Evolutionary conservation across 2,329 filamentous ascomycete species (phyloP).

Genomic region (Alternaria infectoria): DNA sequence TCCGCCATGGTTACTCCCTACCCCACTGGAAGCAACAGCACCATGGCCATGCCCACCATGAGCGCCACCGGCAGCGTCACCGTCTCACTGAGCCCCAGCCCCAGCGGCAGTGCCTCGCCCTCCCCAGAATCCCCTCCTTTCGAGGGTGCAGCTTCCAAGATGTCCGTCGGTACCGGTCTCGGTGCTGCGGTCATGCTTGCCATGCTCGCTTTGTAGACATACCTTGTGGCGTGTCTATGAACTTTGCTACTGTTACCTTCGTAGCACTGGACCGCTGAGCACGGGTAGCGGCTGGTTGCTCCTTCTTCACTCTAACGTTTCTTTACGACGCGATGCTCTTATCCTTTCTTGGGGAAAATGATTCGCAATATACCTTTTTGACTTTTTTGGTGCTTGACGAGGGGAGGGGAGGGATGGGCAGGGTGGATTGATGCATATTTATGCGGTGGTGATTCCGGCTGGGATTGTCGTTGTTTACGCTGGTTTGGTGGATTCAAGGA

Average conservation of each 20-base stretch:
- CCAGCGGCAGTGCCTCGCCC: constrained; percentile 12
- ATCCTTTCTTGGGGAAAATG: constrained; percentile 29
- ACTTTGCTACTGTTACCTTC: neutral
- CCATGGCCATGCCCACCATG: constrained; percentile 8
- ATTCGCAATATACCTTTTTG: constrained; percentile 27
- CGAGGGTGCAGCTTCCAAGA: constrained; percentile 39
- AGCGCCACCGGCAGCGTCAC: constrained; percentile 14
- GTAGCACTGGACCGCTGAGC: neutral
- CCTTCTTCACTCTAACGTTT: constrained; percentile 22
- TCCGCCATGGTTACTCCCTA: neutral
- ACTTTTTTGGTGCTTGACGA: constrained; percentile 6
- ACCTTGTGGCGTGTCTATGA: neutral
- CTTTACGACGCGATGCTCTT: constrained; percentile 43
- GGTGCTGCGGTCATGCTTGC: constrained; percentile 52
- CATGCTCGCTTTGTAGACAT: constrained; percentile 50
- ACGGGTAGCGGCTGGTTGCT: constrained; percentile 5
- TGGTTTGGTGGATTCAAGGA: constrained; percentile 8
- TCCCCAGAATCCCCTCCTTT: constrained; percentile 13
- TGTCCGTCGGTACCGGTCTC: constrained; percentile 47
- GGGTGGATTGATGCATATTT: neutral
- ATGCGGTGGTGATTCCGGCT: constrained; percentile 13
- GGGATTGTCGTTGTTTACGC: constrained; percentile 17
- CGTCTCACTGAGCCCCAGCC: constrained; percentile 2
- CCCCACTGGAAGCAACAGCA: constrained; percentile 8
- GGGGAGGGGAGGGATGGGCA: constrained; percentile 9